Evolutionary conservation across 768 basidiomycete species (phyloP).

Genomic region (Postia placenta): DNA sequence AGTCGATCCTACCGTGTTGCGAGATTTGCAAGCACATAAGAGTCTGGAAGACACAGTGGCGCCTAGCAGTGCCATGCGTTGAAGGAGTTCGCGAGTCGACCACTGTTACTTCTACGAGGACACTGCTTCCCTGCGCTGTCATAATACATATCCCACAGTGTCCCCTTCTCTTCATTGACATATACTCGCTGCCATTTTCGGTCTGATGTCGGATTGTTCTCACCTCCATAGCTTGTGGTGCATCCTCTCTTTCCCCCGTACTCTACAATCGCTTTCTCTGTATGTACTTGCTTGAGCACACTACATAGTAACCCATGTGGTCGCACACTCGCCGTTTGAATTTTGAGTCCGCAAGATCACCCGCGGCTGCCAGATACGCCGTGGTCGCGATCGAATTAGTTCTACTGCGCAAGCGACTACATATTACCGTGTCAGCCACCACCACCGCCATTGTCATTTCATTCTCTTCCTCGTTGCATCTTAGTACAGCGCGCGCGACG

Average conservation of each 20-base stretch:
- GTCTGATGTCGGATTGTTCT: conserved; percentile 10
- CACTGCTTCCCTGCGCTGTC: too few relatives aligned
- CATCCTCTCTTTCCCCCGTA: conserved; percentile 7
- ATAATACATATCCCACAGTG: conserved; percentile 3
- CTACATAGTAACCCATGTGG: background rate
- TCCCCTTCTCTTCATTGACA: conserved; percentile 2
- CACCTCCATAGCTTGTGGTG: conserved; percentile 6
- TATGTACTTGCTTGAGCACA: conserved; percentile 10
- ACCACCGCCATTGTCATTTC: too few relatives aligned
- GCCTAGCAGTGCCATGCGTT: background rate
- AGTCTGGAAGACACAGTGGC: conserved; percentile 54
- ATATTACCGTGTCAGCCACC: too few relatives aligned
- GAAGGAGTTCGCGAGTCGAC: too few relatives aligned
- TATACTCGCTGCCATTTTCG: conserved; percentile 6
- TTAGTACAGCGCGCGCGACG: too few relatives aligned
- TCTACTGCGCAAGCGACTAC: background rate
- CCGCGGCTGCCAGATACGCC: background rate
- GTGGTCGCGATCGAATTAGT: background rate
- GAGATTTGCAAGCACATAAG: conserved; percentile 82
- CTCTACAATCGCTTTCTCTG: conserved; percentile 7
- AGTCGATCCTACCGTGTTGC: conserved; percentile 87
- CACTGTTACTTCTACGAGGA: too few relatives aligned
- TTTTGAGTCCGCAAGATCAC: background rate
- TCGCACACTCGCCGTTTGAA: background rate
- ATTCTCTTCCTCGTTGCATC: too few relatives aligned